phyloP scores from a whole-genome alignment of 169 alveolate genomes.

The Eimeria necatrix region DNA sequence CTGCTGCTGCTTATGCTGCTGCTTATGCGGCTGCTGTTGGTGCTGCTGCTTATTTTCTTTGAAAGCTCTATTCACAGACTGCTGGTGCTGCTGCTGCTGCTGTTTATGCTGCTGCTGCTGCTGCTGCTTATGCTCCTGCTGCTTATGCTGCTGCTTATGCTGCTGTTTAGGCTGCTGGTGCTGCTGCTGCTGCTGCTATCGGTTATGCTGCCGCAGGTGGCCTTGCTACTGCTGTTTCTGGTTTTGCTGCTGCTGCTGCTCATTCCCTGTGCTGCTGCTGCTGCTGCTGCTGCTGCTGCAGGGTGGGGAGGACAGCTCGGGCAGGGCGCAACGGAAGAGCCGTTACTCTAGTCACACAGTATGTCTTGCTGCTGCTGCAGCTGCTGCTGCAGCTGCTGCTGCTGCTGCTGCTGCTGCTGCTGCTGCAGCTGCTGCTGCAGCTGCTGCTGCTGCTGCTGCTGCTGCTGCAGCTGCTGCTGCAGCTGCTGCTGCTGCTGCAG shows the following conservation, averaged over 20 bases:
- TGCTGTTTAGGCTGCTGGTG: no score
- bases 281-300: conserved; percentile 80
- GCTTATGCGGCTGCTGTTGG: no score
- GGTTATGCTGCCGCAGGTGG: no score
- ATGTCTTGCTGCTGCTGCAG: conserved; percentile 82
- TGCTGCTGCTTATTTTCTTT: no score
- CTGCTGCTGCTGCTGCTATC: no score
- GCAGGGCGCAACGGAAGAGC: conserved; percentile 99
- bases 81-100: no score
- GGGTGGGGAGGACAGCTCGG: conserved; percentile 99
- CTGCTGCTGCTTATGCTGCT: no score
- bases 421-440: conserved; percentile 3
- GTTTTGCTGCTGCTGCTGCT: neutral
- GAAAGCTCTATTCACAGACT: no score
- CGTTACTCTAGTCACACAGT: conserved; percentile 97
- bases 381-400: neutral
- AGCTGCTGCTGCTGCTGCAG: neutral
- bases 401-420: neutral
- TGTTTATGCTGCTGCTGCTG: no score
- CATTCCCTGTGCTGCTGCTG: neutral
- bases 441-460: neutral
- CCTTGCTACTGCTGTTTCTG: no score
- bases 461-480: neutral
- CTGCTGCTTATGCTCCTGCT: no score
- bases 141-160: no score